Conservation (phyloP, 768 basidiomycete genomes). For the Coprinopsis sp. region DNA sequence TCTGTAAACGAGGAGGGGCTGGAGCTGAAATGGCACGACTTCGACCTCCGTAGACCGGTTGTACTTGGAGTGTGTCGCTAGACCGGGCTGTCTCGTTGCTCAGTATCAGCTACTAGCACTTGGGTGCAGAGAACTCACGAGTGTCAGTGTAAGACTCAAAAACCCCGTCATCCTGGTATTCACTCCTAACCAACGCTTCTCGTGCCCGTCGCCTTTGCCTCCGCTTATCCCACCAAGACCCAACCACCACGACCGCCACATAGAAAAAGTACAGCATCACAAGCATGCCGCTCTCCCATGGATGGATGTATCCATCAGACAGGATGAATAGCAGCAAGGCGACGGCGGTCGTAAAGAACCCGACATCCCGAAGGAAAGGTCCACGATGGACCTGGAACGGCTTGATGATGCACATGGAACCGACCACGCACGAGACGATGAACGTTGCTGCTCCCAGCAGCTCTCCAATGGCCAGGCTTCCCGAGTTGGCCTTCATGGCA, state of each 20-base stretch:
- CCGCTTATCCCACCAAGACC: slow-evolving; percentile 71
- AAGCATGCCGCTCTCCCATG: slow-evolving; percentile 71
- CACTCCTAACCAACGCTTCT: slow-evolving; percentile 53
- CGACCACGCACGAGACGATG: slow-evolving; percentile 94
- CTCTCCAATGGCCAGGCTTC: slow-evolving; percentile 90
- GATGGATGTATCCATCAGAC: slow-evolving; percentile 65
- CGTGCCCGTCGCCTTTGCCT: slow-evolving; percentile 40
- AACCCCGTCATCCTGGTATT: slow-evolving; percentile 47
- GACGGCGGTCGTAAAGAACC: slow-evolving; percentile 88
- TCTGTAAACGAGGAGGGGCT: slow-evolving; percentile 32
- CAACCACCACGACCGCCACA: slow-evolving; percentile 67
- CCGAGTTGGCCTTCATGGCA: slow-evolving; percentile 81
- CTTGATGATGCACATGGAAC: slow-evolving; percentile 95
- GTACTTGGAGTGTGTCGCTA: slow-evolving; percentile 23
- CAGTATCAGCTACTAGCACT: slow-evolving; percentile 7
- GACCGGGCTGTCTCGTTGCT: slow-evolving; percentile 11
- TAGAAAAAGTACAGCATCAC: slow-evolving; percentile 74
- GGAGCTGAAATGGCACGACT: slow-evolving; percentile 38
- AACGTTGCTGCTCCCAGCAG: slow-evolving; percentile 93
- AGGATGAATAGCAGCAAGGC: slow-evolving; percentile 71
- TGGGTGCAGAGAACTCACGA: slow-evolving; percentile 34
- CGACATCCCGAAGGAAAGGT: slow-evolving; percentile 89
- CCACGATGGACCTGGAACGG: slow-evolving; percentile 80
- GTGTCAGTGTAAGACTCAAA: slow-evolving; percentile 57
- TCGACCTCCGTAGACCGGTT: slow-evolving; percentile 28